phyloP scores from a whole-genome alignment of 2,329 filamentous ascomycete species.

The Dothiorella sarmentorum region DNA sequence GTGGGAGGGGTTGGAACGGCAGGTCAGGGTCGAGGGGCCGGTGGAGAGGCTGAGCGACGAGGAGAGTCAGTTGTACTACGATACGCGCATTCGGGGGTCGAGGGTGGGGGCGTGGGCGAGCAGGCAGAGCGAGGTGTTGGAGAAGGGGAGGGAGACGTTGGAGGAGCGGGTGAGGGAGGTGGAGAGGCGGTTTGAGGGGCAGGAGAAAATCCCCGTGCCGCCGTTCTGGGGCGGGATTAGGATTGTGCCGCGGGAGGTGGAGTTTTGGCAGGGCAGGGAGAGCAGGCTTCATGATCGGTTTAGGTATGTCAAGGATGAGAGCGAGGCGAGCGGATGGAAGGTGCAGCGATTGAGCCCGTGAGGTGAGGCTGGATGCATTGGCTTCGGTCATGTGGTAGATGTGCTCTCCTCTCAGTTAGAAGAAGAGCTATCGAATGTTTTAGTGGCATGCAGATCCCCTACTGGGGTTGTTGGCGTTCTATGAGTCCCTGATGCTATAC shows the following conservation, averaged over 20 bases:
- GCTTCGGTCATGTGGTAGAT: not conserved
- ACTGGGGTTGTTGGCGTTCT: too few species aligned
- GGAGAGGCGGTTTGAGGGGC: slow-evolving; percentile 69
- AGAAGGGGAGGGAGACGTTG: slow-evolving; percentile 63
- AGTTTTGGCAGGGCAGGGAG: slow-evolving; percentile 94
- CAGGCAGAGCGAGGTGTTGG: slow-evolving; percentile 75
- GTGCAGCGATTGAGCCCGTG: slow-evolving; percentile 73
- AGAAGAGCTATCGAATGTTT: not conserved
- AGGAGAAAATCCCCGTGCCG: slow-evolving; percentile 81
- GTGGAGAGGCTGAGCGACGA: slow-evolving; percentile 63
- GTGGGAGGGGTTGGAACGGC: slow-evolving; percentile 83
- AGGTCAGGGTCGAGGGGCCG: slow-evolving; percentile 82
- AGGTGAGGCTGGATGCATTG: not conserved
- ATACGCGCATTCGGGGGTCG: slow-evolving; percentile 70
- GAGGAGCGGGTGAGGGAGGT: slow-evolving; percentile 74
- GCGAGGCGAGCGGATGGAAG: slow-evolving; percentile 55
- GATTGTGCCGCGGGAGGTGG: slow-evolving; percentile 78
- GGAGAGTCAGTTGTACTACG: slow-evolving; percentile 68
- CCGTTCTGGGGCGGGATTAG: slow-evolving; percentile 93
- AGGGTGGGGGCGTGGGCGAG: slow-evolving; percentile 92
- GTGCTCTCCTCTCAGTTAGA: not conserved
- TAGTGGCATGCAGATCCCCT: too few species aligned
- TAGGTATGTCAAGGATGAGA: slow-evolving; percentile 65
- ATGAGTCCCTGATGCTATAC: too few species aligned
- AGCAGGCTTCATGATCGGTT: slow-evolving; percentile 94